phyloP scores from a whole-genome alignment of 768 basidiomycete genomes.

The Boletus vinaceobasis region DNA sequence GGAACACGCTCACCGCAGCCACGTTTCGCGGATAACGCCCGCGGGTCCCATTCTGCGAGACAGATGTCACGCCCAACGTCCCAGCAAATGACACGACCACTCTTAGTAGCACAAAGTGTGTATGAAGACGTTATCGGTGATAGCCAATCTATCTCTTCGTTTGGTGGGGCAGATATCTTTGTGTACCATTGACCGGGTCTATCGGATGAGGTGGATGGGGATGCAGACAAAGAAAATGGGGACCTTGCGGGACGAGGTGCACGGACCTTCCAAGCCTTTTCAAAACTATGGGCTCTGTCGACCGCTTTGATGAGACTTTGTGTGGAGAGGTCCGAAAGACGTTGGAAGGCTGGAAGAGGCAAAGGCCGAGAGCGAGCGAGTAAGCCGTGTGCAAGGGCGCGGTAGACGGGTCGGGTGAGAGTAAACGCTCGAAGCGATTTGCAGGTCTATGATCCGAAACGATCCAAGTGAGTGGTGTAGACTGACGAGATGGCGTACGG shows the following conservation, averaged over 20 bases:
- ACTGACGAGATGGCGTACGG: background rate
- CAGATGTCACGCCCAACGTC: conserved; percentile 60
- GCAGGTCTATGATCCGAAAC: conserved; percentile 46
- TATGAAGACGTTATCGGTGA: conserved; percentile 75
- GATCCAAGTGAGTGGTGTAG: background rate
- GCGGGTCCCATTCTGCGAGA: conserved; percentile 67
- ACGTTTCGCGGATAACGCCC: conserved; percentile 15
- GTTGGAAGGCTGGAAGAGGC: conserved; percentile 67
- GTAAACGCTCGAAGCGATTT: conserved; percentile 58
- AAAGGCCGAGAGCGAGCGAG: conserved; percentile 65
- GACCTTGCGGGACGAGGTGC: conserved; percentile 48
- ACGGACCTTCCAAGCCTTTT: conserved; percentile 58
- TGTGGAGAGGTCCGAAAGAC: conserved; percentile 62
- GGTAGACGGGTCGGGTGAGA: conserved; percentile 65
- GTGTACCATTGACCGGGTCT: conserved; percentile 53
- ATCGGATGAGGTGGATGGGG: conserved; percentile 27
- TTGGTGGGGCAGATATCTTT: conserved; percentile 60
- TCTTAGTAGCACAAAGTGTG: conserved; percentile 74
- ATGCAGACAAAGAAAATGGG: conserved; percentile 27
- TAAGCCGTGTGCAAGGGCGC: conserved; percentile 58
- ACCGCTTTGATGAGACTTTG: conserved; percentile 60
- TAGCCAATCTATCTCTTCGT: conserved; percentile 73
- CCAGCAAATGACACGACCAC: conserved; percentile 75
- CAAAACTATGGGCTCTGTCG: conserved; percentile 58
- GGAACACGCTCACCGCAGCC: background rate